phyloP scores from a whole-genome alignment of 805 yeast genomes.

The Metschnikowia reukaufii region DNA sequence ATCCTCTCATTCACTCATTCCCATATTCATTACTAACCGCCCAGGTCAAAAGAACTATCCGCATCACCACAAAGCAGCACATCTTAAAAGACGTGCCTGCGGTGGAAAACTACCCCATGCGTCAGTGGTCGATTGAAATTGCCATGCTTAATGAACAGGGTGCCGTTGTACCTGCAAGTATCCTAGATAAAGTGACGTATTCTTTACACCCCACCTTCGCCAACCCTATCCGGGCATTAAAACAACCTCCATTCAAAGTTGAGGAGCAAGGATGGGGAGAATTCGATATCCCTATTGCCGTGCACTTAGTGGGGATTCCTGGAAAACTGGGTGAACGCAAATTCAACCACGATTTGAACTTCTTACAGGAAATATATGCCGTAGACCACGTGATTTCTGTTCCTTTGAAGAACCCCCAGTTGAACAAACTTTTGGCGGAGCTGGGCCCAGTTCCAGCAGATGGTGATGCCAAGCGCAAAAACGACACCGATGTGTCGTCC shows the following conservation, averaged over 20 bases:
- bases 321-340: constrained; percentile 90
- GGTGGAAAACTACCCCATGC: constrained; percentile 90
- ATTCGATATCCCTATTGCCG: constrained; percentile 79
- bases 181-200: constrained; percentile 91
- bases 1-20: neutral
- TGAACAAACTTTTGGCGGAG: constrained; percentile 72
- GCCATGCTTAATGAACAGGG: constrained; percentile 76
- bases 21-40: constrained; percentile 12
- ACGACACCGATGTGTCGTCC: constrained; percentile 25
- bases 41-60: constrained; percentile 77
- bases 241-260: constrained; percentile 80
- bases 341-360: constrained; percentile 86
- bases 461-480: constrained; percentile 39
- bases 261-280: constrained; percentile 99
- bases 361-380: constrained; percentile 70
- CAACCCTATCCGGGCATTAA: constrained; percentile 80
- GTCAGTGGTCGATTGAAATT: constrained; percentile 86
- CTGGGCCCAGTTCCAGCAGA: constrained; percentile 74
- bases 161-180: constrained; percentile 76
- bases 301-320: constrained; percentile 56
- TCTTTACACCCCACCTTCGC: constrained; percentile 93
- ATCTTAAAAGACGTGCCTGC: constrained; percentile 78
- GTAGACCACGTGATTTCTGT: constrained; percentile 75
- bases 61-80: constrained; percentile 84
- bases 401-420: constrained; percentile 68